These are phyloP conservation scores for Aspergillus brasiliensis DNA, from an alignment of 2,329 filamentous ascomycete species.

Conservation along the genomic window DNA sequence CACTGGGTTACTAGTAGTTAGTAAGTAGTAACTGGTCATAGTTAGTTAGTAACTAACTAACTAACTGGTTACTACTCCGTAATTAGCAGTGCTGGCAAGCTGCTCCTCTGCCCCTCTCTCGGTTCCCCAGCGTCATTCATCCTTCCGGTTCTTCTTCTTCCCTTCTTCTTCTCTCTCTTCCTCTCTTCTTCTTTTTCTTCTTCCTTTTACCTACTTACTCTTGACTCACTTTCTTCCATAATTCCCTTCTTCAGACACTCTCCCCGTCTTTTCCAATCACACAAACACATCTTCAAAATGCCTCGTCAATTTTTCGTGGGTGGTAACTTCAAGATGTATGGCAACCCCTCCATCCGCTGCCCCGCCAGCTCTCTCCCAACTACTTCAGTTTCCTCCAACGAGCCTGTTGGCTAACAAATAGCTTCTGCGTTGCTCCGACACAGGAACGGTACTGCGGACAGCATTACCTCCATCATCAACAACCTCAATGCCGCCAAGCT, in stretches of 20 bases:
- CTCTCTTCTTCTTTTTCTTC: constrained; percentile 17
- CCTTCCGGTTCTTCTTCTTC: constrained; percentile 12
- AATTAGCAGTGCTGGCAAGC: too few relatives aligned
- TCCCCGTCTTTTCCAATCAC: constrained; percentile 13
- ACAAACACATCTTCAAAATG: constrained; percentile 62
- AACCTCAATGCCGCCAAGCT: constrained; percentile 85
- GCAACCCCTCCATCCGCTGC: constrained; percentile 28
- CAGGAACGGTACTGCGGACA: constrained; percentile 91
- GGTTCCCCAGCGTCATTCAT: constrained; percentile 12
- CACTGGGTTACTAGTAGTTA: too few relatives aligned
- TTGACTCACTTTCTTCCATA: constrained; percentile 1
- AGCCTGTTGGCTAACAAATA: constrained; percentile 12
- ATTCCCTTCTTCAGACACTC: constrained; percentile 8
- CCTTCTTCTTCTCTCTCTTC: constrained; percentile 13
- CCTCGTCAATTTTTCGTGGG: constrained; percentile 96
- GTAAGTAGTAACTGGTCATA: too few relatives aligned
- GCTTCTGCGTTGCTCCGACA: constrained; percentile 29
- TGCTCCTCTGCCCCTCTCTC: constrained; percentile 12
- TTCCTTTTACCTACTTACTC: constrained; percentile 12
- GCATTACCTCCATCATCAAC: constrained; percentile 86
- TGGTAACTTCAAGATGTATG: constrained; percentile 99
- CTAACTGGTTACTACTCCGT: too few relatives aligned
- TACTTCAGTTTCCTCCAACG: neutral
- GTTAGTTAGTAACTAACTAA: too few relatives aligned
- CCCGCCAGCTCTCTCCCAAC: constrained; percentile 14